Base-by-base conservation (phyloP, 305 asterid genomes). In the Fraxinus sp. region DNA sequence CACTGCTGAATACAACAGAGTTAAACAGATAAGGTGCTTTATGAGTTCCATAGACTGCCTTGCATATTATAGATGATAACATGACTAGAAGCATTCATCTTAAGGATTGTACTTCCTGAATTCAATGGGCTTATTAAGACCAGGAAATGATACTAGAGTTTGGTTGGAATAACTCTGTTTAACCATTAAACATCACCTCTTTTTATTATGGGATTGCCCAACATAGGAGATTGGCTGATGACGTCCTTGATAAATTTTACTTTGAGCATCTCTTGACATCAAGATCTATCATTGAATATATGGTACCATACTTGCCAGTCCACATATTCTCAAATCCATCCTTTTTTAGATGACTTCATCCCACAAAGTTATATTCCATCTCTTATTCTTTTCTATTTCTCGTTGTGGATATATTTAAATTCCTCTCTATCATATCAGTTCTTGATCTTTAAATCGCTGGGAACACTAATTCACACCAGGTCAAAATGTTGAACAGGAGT, bases 21-120 rank as follows among this genome's bases (percentile, higher is more conserved):
- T 93, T 81, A 94, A 94, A 88, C 92, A 86, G 86, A 84, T 77
- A 57, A 93, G 98, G 98, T 96, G 90, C 71, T 59, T 11, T 59
- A 36, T 41, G 28, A 76, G 49, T 82, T 72, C 79, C 33, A 52
- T 35, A 18, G 32, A 78, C 13, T 2, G 16, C 28, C 37, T 52
- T 32, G 74, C 80, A 32, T 76, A 32, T 55, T 26, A 13, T 71
- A 7, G 66, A 59, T 71, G 79, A 79, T 83, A 2, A 32, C 36
- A 52, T 36, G 22, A 18, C 44, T 59, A 37, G 79, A 77, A 78
- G 44, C 22, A 72, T 20, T 5, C 59, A 28, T 76, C 36, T 1
- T 37, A n/a, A 7, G 79, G 62, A 11, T 41, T 76, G 55, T 80
- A 57, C 57, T 52, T 16, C 64, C 70, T 1, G 20, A 44, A 64